Evolutionary conservation across 768 basidiomycete species (phyloP), one percentile per base, ranked within the genome.

Genomic region (Termitomyces sp.): DNA sequence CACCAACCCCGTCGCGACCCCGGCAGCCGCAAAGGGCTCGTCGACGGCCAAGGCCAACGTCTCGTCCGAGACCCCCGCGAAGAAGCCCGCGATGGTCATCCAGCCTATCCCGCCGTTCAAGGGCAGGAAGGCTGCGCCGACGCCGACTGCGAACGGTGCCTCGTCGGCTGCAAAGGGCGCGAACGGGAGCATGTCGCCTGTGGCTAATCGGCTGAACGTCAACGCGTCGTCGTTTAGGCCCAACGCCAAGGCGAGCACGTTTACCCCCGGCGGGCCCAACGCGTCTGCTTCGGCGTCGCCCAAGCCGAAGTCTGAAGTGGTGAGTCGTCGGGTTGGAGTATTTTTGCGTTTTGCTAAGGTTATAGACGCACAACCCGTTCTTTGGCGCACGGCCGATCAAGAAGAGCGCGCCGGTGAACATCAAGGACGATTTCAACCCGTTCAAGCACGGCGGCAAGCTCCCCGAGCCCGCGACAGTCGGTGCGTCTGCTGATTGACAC

Each of bases 401-500:
- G 80, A 91, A 89, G 74, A 81, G 79, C 54, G 67, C 80, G 3
- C 79, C 83, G 24, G 88, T 95, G 36, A 88, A 92, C 68, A 83
- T 96, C 71, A 92, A 96, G 74, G 93, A 97, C 64, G 96, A 98
- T 68, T 99, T 99, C 69, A 97, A 95, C 70, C 94, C 96, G 16
- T 97, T 96, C 83, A 92, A 92, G 74, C 84, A 88, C 65, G 82
- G 83, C 67, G 82, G 82, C 67, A 92, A 92, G 69, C 85, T 94
- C 28, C 81, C 77, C 8, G 91, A 92, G 54, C 83, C 94, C 7
- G 72, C 81, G 26, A 80, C 84, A 67, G 81, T 92, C 61, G 72
- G 94, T 95, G 69, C 65, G 93, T 82, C 26, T 37, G 6, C 42
- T 55, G 28, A 20, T 28, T 45, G n/a, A n/a, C n/a, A n/a, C n/a